These are phyloP conservation scores for Xylariaceae sp. DNA, from an alignment of 2,329 filamentous ascomycete genomes.

Conservation along the genomic window DNA sequence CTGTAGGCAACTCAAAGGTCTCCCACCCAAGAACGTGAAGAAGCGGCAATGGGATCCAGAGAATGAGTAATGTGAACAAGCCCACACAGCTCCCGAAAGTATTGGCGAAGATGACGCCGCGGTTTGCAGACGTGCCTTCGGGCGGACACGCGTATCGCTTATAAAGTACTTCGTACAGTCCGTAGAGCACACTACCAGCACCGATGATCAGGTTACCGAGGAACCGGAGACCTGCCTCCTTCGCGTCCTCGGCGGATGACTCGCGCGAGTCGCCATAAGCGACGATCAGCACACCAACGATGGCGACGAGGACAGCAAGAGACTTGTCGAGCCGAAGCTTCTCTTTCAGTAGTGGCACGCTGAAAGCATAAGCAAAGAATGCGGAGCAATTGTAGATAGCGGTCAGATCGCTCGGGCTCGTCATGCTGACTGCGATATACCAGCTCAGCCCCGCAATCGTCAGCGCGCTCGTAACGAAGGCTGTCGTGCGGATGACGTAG, in stretches of 20 bases:
- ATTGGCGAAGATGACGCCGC: slow-evolving; percentile 96
- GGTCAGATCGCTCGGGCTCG: slow-evolving; percentile 87
- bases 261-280: slow-evolving; percentile 77
- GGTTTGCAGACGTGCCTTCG: slow-evolving; percentile 76
- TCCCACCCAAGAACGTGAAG: slow-evolving; percentile 78
- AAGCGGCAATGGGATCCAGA: slow-evolving; percentile 90
- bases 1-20: slow-evolving; percentile 75
- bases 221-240: slow-evolving; percentile 60
- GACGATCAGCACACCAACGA: slow-evolving; percentile 87
- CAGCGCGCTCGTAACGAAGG: slow-evolving; percentile 77
- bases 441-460: slow-evolving; percentile 90
- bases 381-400: slow-evolving; percentile 99
- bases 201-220: slow-evolving; percentile 92
- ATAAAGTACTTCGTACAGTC: slow-evolving; percentile 95
- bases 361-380: slow-evolving; percentile 98
- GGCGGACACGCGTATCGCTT: slow-evolving; percentile 92
- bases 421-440: slow-evolving; percentile 94
- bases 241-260: slow-evolving; percentile 35
- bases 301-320: slow-evolving; percentile 80
- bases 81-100: slow-evolving; percentile 88
- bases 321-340: slow-evolving; percentile 82
- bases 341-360: slow-evolving; percentile 84
- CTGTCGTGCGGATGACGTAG: slow-evolving; percentile 78
- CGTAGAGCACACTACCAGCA: slow-evolving; percentile 85
- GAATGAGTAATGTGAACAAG: slow-evolving; percentile 75